Base-by-base conservation (phyloP, 257 asterid species). In the Solanum virginianum region DNA sequence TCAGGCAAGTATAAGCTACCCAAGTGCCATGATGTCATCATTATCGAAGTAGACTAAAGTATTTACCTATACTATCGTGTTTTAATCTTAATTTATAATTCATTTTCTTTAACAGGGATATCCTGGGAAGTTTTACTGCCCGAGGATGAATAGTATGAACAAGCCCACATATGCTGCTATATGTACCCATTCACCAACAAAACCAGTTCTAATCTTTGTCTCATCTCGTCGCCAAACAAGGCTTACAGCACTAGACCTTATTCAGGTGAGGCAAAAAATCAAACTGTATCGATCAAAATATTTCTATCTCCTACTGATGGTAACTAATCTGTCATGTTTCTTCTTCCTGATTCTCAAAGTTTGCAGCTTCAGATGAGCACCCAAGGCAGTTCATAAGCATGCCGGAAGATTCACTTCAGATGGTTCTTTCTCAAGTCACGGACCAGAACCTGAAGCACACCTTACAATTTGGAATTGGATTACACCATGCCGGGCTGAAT, bases 71-170 rank as follows among this genome's bases (percentile, higher is more conserved):
- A 88, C 43, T 80, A 53, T 15, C 26, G 54, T 84, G 81, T 75
- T 85, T 83, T 22, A 71, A 79, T 79, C 43, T 5, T 79, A 84
- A 60, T 75, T 83, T 49, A 53, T 75, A 26, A 53, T 10, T 79
- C 62, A 17, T 29, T 53, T 55, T 63, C 60, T 79, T 88, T 69
- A 49, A 89, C 94, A 96, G 99, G 99, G 99, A 84, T 96, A 95
- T 89, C 99, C 99, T 81, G 98, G 99, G 84, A 96, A 96, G 90
- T 96, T 87, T 87, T 96, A 96, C 88, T 96, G 98, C 92, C 99
- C 99, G 85, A 96, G 99, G 91, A 96, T 96, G 99, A 96, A 96
- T 90, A 96, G 99, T 93, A 96, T 96, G 99, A 96, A 96, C 86
- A 96, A 96, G 84, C 99, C 99, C 77, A 83, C 99, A 15, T 96